Percentiles rank a stretch among this genome's conserved stretches.
These are phyloP conservation scores for Rhinocladiella mackenziei DNA, from an alignment of 2,329 filamentous ascomycete genomes.

Conservation along the genomic window DNA sequence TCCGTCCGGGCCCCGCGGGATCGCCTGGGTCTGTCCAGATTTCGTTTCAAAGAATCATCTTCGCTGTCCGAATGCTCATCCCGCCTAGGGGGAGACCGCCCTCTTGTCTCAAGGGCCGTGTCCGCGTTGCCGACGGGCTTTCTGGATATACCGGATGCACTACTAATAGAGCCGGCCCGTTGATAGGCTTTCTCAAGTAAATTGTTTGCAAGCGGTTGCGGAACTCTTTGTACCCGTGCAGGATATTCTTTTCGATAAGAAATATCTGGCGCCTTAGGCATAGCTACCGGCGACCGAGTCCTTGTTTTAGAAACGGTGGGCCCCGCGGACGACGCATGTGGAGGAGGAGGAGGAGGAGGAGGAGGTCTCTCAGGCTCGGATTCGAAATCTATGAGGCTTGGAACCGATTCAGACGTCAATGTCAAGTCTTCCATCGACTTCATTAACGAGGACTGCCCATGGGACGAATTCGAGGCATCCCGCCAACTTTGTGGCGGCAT, in stretches of 20 bases:
- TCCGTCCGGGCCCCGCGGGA: slow-evolving; percentile 29
- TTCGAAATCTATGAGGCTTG: slow-evolving; percentile 22
- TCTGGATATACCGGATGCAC: slow-evolving; percentile 27
- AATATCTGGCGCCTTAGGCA: slow-evolving; percentile 30
- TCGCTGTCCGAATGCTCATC: slow-evolving; percentile 34
- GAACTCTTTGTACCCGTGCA: slow-evolving; percentile 32
- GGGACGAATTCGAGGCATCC: slow-evolving; percentile 11
- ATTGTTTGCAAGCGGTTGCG: slow-evolving; percentile 22
- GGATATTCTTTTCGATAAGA: slow-evolving; percentile 52
- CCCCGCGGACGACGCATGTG: slow-evolving; percentile 5
- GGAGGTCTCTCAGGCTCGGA: slow-evolving; percentile 22
- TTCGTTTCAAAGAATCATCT: slow-evolving; percentile 32
- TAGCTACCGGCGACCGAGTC: slow-evolving; percentile 18
- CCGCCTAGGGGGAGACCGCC: slow-evolving; percentile 16
- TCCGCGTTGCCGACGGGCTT: slow-evolving; percentile 35
- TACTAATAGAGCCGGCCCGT: slow-evolving; percentile 7
- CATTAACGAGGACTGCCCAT: slow-evolving; percentile 11
- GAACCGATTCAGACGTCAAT: slow-evolving; percentile 14
- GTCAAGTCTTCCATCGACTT: slow-evolving; percentile 23
- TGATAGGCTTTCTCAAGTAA: slow-evolving; percentile 25
- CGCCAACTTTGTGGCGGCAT: slow-evolving; percentile 10
- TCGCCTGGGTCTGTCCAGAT: slow-evolving; percentile 12
- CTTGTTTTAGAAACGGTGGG: slow-evolving; percentile 12
- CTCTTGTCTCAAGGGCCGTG: slow-evolving; percentile 13
- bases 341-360: slow-evolving; percentile 18